Conservation (phyloP, 192 early-diverging fungal species). For the Backusella parvicylindrica region DNA sequence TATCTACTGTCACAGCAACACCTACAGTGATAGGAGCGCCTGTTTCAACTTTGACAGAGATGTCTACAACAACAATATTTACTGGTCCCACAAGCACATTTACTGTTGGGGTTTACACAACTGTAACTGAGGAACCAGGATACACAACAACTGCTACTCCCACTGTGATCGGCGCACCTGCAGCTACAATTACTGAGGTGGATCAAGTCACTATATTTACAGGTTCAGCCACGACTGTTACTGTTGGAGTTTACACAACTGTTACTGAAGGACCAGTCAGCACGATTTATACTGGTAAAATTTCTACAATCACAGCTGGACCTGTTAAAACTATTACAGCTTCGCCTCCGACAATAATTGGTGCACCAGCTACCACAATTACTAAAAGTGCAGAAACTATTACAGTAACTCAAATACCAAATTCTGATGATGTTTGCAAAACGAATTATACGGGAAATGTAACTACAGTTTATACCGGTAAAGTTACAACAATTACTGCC, state of each 20-base stretch:
- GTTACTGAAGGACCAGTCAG: neutral
- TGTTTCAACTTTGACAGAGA: neutral
- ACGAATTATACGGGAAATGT: neutral
- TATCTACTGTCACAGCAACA: neutral
- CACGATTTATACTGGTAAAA: neutral
- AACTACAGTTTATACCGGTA: neutral
- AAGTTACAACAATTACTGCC: neutral
- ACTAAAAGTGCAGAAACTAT: neutral
- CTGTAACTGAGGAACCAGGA: neutral
- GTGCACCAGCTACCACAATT: neutral
- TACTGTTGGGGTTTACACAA: neutral
- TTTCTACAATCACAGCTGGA: neutral
- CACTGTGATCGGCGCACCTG: neutral
- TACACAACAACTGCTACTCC: neutral
- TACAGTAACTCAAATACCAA: neutral
- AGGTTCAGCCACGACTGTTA: neutral
- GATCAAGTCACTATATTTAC: neutral
- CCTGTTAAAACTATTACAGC: neutral
- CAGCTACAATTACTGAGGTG: neutral
- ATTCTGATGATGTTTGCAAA: neutral
- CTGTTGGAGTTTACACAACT: neutral
- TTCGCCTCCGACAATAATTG: neutral
- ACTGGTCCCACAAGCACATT: neutral
- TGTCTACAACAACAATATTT: neutral
- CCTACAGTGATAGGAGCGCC: neutral